Evolutionary conservation across 306 rosid species (phyloP), one percentile per base, ranked within the genome.

Genomic region (Medicago arabica): DNA sequence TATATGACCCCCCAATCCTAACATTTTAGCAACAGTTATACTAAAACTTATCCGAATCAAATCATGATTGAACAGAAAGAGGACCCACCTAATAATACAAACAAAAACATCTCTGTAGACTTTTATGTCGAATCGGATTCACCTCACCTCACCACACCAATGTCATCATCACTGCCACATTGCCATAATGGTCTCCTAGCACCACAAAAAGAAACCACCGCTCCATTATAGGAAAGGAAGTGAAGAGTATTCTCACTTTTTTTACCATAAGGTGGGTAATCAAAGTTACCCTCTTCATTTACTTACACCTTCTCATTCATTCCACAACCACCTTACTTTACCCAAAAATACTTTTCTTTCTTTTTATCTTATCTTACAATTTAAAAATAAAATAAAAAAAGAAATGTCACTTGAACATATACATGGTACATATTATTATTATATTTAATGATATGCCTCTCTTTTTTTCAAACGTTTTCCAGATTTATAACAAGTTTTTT

Each of bases 101-200:
- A 66, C 39, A 72, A 50, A 39, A 54, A 60, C 76, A 67, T 38
- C 10, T 51, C 39, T 15, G 6, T n/a, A 16, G 6, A 13, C 57
- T 69, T 40, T 71, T 47, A 19, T 14, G 49, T 76, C 60, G 21
- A 5, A 41, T 14, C 12, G 70, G 79, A 79, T 80, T 75, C 82
- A 75, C 63, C 25, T 78, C 81, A 75, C 75, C 73, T 81, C 69
- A 5, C 72, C 66, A 70, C 69, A 5, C 72, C 66, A 70, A 28
- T 39, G 4, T 74, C 83, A 70, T 78, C 66, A 81, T 85, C 18
- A 44, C 85, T 47, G 47, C 72, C 76, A 19, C 65, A 60, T 75
- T 50, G 15, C 36, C 78, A 69, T 70, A 47, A 47, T 81, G 81
- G 76, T 58, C 83, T 81, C 76, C 76, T 53, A 46, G 39, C 83